A percentile compares a stretch with the other conserved stretches of the same genome.
Conservation (phyloP, 441 rosid genomes). For the Populus hybrid region DNA sequence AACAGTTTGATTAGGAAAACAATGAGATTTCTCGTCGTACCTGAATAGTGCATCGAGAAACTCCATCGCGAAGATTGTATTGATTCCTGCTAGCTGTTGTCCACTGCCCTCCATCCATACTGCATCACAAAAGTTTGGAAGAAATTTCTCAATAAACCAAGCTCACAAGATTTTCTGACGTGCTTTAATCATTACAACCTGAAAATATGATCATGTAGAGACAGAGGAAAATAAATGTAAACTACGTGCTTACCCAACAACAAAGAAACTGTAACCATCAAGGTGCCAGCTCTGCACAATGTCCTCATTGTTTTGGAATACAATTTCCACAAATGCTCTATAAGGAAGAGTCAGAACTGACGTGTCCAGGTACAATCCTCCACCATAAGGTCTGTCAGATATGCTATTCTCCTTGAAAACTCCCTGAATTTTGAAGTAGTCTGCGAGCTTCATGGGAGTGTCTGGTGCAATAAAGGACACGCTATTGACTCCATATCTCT, state of each 20-base stretch:
- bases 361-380: conserved; percentile 71
- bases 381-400: conserved; percentile 59
- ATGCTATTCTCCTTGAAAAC: conserved; percentile 69
- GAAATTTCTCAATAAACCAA: not conserved
- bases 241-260: conserved; percentile 67
- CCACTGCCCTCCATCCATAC: conserved; percentile 98
- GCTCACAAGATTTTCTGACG: not conserved
- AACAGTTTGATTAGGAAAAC: not conserved
- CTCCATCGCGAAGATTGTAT: conserved; percentile 85
- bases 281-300: conserved; percentile 84
- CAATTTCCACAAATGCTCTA: conserved; percentile 71
- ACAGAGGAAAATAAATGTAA: not conserved
- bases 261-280: conserved; percentile 80
- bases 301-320: conserved; percentile 68
- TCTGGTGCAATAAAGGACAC: conserved; percentile 70
- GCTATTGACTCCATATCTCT: conserved; percentile 80
- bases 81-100: conserved; percentile 54
- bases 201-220: not conserved
- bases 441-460: conserved; percentile 93
- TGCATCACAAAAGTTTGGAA: conserved; percentile 26
- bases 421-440: conserved; percentile 70
- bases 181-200: not conserved
- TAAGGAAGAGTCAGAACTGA: conserved; percentile 69
- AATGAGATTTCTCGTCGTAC: conserved; percentile 32
- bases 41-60: conserved; percentile 71